Evolutionary conservation across 345 rosid genomes (phyloP), one percentile per base, ranked within the genome.

Genomic region (Salix arbutifolia): DNA sequence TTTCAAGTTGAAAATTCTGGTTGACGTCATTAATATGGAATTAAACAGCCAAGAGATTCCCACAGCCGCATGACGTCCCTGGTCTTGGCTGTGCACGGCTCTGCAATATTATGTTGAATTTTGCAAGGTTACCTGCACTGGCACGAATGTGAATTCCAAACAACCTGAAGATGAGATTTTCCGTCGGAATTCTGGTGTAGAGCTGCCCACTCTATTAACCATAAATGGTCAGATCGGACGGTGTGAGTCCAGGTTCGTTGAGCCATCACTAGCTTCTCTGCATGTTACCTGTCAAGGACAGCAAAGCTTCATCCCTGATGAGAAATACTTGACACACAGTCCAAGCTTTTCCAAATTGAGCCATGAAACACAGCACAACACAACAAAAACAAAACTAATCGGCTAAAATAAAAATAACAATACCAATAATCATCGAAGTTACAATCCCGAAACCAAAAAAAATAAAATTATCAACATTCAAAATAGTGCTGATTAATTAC

Each of bases 71-170:
- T 21, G 89, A 88, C 72, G 91, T 88, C 76, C 98, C 97, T 2
- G 97, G 98, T 18, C 91, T 93, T 16, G 98, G 92, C 70, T 28
- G 30, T 93, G 98, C 84, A 89, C 89, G 87, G 97, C 98, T 48
- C 85, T 90, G 76, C 97, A 90, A 81, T 93, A 89, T 30, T 30
- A 2, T 80, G 88, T 80, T 28, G 88, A 87, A 74, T 58, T 75
- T 42, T 93, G 98, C 91, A 85, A 90, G 79, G 91, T 87, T 53
- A 85, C 86, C 85, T 90, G 95, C 91, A 85, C 81, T 37, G 72
- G 64, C 58, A 37, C 8, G 4, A 82, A 85, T 83, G 82, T 81
- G 8, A 87, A 77, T 84, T 91, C 94, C 81, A 82, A 85, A 42
- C 94, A 88, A 62, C 82, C 91, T 8, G 93, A 88, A 73, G 91